Evolutionary conservation across 2,329 filamentous ascomycete species (phyloP).

Genomic region (Cadophora malorum): DNA sequence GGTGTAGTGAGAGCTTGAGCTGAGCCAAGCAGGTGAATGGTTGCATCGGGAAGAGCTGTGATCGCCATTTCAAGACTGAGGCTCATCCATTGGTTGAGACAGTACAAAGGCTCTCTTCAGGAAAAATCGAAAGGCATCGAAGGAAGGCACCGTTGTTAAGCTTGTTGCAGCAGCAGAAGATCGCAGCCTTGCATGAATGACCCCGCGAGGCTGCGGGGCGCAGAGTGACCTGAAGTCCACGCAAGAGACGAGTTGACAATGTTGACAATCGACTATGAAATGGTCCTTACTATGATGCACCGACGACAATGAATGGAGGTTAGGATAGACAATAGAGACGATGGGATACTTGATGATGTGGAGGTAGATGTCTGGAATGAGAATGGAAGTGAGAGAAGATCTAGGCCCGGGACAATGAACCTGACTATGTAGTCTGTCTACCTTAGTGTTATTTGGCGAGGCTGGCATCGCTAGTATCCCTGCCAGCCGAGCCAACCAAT

Average conservation of each 20-base stretch:
- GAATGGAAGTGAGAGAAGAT: neutral
- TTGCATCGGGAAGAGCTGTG: constrained; percentile 53
- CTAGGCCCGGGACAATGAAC: no score
- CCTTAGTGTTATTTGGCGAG: constrained; percentile 6
- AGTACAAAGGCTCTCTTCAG: neutral
- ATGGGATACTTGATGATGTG: neutral
- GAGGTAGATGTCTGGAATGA: neutral
- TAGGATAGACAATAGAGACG: neutral
- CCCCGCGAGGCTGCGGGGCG: constrained; percentile 3
- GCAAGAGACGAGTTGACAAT: neutral
- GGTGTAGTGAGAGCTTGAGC: constrained; percentile 66
- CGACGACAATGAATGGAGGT: no score
- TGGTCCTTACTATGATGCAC: neutral
- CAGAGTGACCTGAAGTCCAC: neutral
- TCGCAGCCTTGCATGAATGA: constrained; percentile 15
- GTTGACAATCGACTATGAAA: neutral
- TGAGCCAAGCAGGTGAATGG: constrained; percentile 64
- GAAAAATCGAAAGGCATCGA: neutral
- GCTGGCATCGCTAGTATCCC: neutral
- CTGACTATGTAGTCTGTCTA: no score
- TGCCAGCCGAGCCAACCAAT: constrained; percentile 7
- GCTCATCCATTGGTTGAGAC: neutral
- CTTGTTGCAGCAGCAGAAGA: neutral
- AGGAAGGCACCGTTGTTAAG: constrained; percentile 5
- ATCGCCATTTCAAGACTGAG: constrained; percentile 47